phyloP scores from a whole-genome alignment of 179 eudicot genomes.

The Beta lomatogona region DNA sequence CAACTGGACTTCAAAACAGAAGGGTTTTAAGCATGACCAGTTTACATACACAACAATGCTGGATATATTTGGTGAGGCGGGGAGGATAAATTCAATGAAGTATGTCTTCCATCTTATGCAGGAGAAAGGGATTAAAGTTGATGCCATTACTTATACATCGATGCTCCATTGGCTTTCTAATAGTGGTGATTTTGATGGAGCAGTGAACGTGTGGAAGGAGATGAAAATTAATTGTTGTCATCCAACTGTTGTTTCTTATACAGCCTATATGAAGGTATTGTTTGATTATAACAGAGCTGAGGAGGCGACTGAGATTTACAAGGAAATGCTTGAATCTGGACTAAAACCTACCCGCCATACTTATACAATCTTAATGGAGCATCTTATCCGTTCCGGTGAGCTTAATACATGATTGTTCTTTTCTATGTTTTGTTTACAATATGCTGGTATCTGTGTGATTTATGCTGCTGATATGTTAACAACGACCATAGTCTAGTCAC shows the following conservation, averaged over 20 bases:
- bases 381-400: conserved; percentile 81
- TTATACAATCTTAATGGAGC: conserved; percentile 79
- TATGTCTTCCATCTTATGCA: conserved; percentile 71
- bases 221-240: conserved; percentile 58
- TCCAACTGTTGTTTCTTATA: conserved; percentile 81
- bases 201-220: conserved; percentile 68
- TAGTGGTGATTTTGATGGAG: conserved; percentile 74
- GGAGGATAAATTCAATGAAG: conserved; percentile 74
- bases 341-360: conserved; percentile 71
- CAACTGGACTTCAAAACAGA: conserved; percentile 63
- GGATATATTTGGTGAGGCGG: conserved; percentile 89
- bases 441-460: neutral
- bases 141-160: conserved; percentile 68
- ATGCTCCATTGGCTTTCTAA: conserved; percentile 79
- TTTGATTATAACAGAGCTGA: conserved; percentile 61
- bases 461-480: neutral
- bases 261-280: conserved; percentile 78
- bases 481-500: neutral
- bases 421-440: conserved; percentile 2
- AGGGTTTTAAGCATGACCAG: conserved; percentile 74
- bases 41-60: conserved; percentile 85
- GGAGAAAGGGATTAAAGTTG: conserved; percentile 66
- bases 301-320: conserved; percentile 63
- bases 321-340: conserved; percentile 73
- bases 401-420: neutral